These are phyloP conservation scores for Escallonia herrerae DNA, from an alignment of 129 eudicot genomes.

Conservation along the genomic window DNA sequence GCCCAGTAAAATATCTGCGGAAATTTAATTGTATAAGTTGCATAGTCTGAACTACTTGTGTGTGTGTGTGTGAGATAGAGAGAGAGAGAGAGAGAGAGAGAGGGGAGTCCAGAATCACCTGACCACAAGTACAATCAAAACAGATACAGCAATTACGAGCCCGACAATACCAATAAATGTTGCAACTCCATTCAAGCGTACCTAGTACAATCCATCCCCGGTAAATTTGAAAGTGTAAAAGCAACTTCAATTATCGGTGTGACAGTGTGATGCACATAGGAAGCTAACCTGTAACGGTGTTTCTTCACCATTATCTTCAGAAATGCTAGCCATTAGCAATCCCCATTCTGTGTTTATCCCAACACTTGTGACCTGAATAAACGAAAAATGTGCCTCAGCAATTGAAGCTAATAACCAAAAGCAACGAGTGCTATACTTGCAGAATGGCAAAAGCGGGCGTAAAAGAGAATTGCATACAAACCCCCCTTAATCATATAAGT, in stretches of 20 bases:
- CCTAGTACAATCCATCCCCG: constrained; percentile 35
- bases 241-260: background rate
- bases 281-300: constrained; percentile 87
- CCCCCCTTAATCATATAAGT: too few species aligned
- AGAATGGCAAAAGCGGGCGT: too few species aligned
- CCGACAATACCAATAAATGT: constrained; percentile 92
- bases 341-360: constrained; percentile 99
- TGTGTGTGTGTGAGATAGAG: too few species aligned
- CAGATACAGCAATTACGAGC: constrained; percentile 66
- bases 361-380: constrained; percentile 73
- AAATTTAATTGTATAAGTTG: constrained; percentile 1
- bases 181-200: constrained; percentile 90
- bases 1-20: constrained; percentile 76
- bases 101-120: constrained; percentile 41
- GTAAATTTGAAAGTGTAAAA: background rate
- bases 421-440: too few species aligned
- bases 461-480: too few species aligned
- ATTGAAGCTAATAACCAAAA: too few species aligned
- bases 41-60: background rate
- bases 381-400: background rate
- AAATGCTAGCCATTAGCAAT: constrained; percentile 94
- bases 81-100: background rate
- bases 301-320: constrained; percentile 98
- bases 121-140: constrained; percentile 57
- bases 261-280: background rate